These are phyloP conservation scores for Hexamita inflata DNA, from an alignment of 208 protist genomes.

Conservation along the genomic window DNA sequence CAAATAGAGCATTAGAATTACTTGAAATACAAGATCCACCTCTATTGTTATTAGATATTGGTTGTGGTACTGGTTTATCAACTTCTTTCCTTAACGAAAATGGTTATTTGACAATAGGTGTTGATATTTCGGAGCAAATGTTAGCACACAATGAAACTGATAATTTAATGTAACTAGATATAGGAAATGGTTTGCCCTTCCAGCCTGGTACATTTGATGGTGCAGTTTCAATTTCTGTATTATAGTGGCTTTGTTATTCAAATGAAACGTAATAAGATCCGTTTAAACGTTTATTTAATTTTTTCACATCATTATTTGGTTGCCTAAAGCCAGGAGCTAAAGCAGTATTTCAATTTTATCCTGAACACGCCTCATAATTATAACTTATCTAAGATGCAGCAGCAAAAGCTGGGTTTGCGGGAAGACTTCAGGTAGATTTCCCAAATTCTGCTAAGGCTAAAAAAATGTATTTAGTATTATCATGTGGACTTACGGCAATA, in stretches of 20 bases:
- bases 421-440: constrained; percentile 72
- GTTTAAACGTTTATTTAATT: constrained; percentile 64
- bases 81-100: constrained; percentile 72
- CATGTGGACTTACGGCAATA: constrained; percentile 34
- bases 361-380: constrained; percentile 72
- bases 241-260: constrained; percentile 96
- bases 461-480: constrained; percentile 66
- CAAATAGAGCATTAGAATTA: constrained; percentile 85
- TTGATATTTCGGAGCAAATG: constrained; percentile 28
- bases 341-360: constrained; percentile 90
- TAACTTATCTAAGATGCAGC: constrained; percentile 80
- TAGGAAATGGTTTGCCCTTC: constrained; percentile 73
- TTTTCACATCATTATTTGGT: constrained; percentile 87
- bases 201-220: constrained; percentile 86
- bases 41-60: constrained; percentile 82
- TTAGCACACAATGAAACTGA: constrained; percentile 23
- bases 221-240: constrained; percentile 78
- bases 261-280: constrained; percentile 73
- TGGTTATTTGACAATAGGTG: constrained; percentile 73
- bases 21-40: constrained; percentile 62
- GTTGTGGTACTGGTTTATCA: constrained; percentile 87
- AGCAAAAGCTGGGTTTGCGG: constrained; percentile 85
- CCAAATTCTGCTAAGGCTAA: constrained; percentile 85
- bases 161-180: constrained; percentile 47
- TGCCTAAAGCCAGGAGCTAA: constrained; percentile 65